Base-by-base conservation (phyloP, 768 basidiomycete genomes). In the Tricholoma hemisulphureum region DNA sequence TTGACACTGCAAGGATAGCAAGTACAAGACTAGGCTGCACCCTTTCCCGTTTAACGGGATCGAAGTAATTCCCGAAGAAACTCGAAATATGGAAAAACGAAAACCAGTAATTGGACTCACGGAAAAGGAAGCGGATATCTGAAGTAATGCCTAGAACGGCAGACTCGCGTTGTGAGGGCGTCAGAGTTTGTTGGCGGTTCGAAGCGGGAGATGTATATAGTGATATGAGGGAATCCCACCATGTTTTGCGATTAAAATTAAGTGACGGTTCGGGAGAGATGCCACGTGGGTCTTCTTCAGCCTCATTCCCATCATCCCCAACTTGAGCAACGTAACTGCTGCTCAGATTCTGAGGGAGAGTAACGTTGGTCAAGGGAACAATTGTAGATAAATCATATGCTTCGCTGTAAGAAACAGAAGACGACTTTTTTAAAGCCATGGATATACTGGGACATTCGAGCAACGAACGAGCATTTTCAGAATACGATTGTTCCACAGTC, bases 181-280 rank as follows among this genome's bases (percentile, higher is more conserved):
- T 72, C 20, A 83, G 64, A 28, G 65, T 57, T 56, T 71, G 71
- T 45, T 66, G 68, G 56, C 67, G 71, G 24, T 61, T 61, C n/a
- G 71, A 64, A 57, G 66, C 61, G 7, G 74, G 70, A 16, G 76
- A 76, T 28, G 71, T 56, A 67, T 90, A 90, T 26, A 86, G 65
- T 37, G 75, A 72, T 32, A 89, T 70, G 16, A 91, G 76, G 4
- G 81, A 83, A 65, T 91, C 91, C 86, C 87, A 92, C 90, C 90
- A 91, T 21, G 83, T 85, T 73, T 87, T 84, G 51, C 88, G 86
- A 16, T 78, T 75, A 69, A 88, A 89, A 49, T 80, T 77, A 34
- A 88, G 71, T 8, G 87, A 87, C 6, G 89, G 89, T 59, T 85
- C 82, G 46, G 73, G 66, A 6, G 65, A 67, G n/a, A 86, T 81